Evolutionary conservation across 2,329 filamentous ascomycete species (phyloP).

Genomic region (Colletotrichum siamense): DNA sequence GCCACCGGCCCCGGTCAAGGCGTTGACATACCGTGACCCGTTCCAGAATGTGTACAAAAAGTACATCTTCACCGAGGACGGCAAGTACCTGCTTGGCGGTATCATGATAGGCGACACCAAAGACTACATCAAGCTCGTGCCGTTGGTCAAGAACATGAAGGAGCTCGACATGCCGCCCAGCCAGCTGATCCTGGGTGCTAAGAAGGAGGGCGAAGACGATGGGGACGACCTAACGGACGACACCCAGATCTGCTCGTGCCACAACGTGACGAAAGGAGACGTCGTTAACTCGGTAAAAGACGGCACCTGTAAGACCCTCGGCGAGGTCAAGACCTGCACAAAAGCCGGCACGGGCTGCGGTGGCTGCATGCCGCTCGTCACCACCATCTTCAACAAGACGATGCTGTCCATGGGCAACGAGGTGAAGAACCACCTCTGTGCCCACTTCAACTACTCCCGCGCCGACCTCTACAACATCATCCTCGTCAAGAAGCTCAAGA

Average conservation of each 20-base stretch:
- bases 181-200: slow-evolving; percentile 82
- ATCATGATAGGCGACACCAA: slow-evolving; percentile 97
- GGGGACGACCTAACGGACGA: slow-evolving; percentile 82
- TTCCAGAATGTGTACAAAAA: slow-evolving; percentile 93
- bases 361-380: slow-evolving; percentile 87
- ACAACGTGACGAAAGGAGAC: slow-evolving; percentile 89
- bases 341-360: slow-evolving; percentile 92
- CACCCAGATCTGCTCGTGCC: slow-evolving; percentile 89
- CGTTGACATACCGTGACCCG: slow-evolving; percentile 86
- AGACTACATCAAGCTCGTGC: slow-evolving; percentile 88
- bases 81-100: slow-evolving; percentile 88
- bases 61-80: slow-evolving; percentile 87
- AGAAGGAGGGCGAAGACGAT: slow-evolving; percentile 75
- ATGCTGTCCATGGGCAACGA: slow-evolving; percentile 87
- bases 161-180: slow-evolving; percentile 77
- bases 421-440: slow-evolving; percentile 84
- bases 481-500: slow-evolving; percentile 78
- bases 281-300: slow-evolving; percentile 75
- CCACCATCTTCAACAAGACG: slow-evolving; percentile 87
- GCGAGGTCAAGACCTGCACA: slow-evolving; percentile 86
- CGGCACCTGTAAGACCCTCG: slow-evolving; percentile 80
- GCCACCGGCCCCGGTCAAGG: slow-evolving; percentile 72
- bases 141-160: slow-evolving; percentile 86
- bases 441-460: slow-evolving; percentile 83
- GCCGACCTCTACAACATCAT: slow-evolving; percentile 91